Base-by-base conservation (phyloP, 192 early-diverging fungal species). In the Coemansia sp. region DNA sequence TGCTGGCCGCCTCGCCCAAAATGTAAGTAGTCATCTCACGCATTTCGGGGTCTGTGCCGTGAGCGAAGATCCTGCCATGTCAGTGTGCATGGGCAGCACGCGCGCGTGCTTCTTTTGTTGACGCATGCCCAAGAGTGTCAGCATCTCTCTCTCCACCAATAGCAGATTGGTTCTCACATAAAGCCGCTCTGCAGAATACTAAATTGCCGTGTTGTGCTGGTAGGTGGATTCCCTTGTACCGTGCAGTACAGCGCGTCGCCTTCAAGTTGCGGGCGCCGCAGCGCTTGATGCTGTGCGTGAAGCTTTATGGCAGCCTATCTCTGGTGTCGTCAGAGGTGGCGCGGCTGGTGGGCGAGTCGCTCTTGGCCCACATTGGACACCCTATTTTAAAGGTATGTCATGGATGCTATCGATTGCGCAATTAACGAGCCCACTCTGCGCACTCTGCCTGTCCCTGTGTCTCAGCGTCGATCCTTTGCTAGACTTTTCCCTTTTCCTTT, bases 231-330 rank as follows among this genome's bases (percentile, higher is more conserved):
- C 51, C 68, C 10, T 24, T 83, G 57, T 74, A 77, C 38, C 64
- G 66, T 4, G 75, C 74, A 28, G 62, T 77, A 39, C 80, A 73
- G 55, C 65, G 71, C 11, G 51, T 77, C 18, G 80, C 80, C 8
- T 74, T 70, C 65, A 73, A 56, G 59, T 66, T 77, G 38, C 70
- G 74, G 2, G 74, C 74, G 10, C 74, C 75, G 56, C 64, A 59
- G 31, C 59, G 75, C 3, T 68, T 83, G 58, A 21, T 60, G 21
- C 67, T 77, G 36, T 83, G 80, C 20, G 57, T 83, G 24, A 83
- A 74, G 66, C 72, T 83, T n/a, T 83, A 77, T 38, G 53, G 69
- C 59, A 73, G 71, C 60, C 31, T 83, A 57, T 59, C 80, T 26
- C 67, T 83, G 33, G 59, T 69, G 55, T 76, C 70, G 24, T 63